Percentiles rank a stretch among this genome's conserved stretches.
Evolutionary conservation across 306 rosid genomes (phyloP).

Genomic region (Sophora flavescens): DNA sequence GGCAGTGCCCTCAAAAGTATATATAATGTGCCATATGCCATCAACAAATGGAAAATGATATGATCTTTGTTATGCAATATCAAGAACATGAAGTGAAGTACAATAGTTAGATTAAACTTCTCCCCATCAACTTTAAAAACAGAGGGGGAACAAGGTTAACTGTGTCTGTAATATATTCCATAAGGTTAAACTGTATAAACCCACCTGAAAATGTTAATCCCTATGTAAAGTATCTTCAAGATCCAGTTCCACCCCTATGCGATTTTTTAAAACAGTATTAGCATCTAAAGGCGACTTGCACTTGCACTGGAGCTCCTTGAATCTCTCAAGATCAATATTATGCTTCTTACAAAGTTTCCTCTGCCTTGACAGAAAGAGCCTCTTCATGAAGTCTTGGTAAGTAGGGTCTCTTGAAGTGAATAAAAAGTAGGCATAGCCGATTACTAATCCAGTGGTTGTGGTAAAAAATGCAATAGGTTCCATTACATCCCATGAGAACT

Average conservation of each 20-base stretch:
- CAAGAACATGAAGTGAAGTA: conserved; percentile 36
- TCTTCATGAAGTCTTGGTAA: conserved; percentile 87
- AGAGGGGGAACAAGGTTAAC: conserved; percentile 38
- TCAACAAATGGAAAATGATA: conserved; percentile 3
- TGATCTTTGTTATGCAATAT: conserved; percentile 33
- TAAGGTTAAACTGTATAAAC: background rate
- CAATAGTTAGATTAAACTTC: conserved; percentile 41
- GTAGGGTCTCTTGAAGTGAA: conserved; percentile 93
- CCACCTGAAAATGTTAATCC: conserved; percentile 48
- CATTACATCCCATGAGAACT: conserved; percentile 97
- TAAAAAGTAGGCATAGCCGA: conserved; percentile 90
- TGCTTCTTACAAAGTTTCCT: conserved; percentile 70
- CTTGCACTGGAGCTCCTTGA: conserved; percentile 74
- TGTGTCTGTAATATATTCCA: background rate
- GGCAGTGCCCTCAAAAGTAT: no score
- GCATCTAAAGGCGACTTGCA: conserved; percentile 60
- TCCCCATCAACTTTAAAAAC: conserved; percentile 45
- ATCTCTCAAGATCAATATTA: conserved; percentile 70
- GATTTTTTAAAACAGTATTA: conserved; percentile 61
- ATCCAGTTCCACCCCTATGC: conserved; percentile 66
- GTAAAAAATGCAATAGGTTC: conserved; percentile 92
- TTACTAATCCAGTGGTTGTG: conserved; percentile 74
- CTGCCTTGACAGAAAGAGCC: conserved; percentile 86
- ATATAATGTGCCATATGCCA: conserved; percentile 10
- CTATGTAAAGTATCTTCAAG: conserved; percentile 72